Evolutionary conservation across 1,139 yeast species (phyloP), one percentile per base, ranked within the genome.

Genomic region (Debaryomyces singareniensis): DNA sequence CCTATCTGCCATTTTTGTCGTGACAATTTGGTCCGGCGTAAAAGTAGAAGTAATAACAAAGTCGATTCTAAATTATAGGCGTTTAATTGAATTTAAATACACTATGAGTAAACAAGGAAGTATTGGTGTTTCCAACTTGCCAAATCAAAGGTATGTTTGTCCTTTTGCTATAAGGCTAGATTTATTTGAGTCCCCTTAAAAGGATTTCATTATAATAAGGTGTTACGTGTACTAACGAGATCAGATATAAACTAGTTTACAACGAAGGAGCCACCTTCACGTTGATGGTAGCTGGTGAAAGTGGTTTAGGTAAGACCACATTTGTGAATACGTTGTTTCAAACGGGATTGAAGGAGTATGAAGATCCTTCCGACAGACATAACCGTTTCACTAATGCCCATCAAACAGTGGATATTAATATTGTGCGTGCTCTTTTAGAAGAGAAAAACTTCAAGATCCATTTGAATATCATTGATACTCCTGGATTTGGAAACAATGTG

Each of bases 401-500:
- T 48, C 85, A 85, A 55, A 91, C 97, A 3, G 95, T 86, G 24
- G 96, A 86, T 51, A 86, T 91, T 47, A 93, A 84, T 41, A 78
- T 91, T 40, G 78, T 84, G 30, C 78, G 95, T 50, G 96, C 97
- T 14, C 78, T 84, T 45, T 71, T 93, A 44, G 96, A 89, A 55
- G 99, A 93, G 54, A 85, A 86, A 61, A 84, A 82, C 52, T 91
- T 91, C 64, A 75, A 73, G 47, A 71, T 91, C 45, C 76, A 93
- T 39, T 73, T 93, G 42, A 91, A 91, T 49, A 72, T 91, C 37
- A 78, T 93, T 46, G 99, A 91, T 58, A 91, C 98, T 5, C 98
- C 98, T 12, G 98, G 98, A 2, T 87, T 91, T 53, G 99, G 98
- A 39, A 96, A 89, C 60, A 86, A 87, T 54, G 94, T 91, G 47